Evolutionary conservation across 2,329 filamentous ascomycete genomes (phyloP).

Genomic region (Akanthomyces lecanii): DNA sequence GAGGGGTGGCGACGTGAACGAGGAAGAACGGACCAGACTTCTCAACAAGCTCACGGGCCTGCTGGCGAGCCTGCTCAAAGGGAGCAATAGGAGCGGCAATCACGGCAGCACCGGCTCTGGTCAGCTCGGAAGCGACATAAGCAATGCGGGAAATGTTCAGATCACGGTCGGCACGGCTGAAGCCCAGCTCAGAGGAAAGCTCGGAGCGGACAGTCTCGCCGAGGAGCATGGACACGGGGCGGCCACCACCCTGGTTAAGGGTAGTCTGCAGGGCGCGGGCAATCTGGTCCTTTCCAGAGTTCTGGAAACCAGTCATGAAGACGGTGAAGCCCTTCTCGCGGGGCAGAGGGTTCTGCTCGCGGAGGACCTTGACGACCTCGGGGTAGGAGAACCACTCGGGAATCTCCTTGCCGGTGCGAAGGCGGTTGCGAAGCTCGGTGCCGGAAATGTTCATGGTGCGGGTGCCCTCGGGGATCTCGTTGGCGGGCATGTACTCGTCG

Average conservation of each 20-base stretch:
- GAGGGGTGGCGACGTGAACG: slow-evolving; percentile 86
- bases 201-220: slow-evolving; percentile 93
- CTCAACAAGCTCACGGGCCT: slow-evolving; percentile 80
- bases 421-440: slow-evolving; percentile 85
- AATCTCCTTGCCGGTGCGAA: slow-evolving; percentile 88
- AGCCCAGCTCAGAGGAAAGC: slow-evolving; percentile 91
- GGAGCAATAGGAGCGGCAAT: slow-evolving; percentile 96
- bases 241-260: slow-evolving; percentile 95
- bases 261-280: slow-evolving; percentile 94
- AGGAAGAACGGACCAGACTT: slow-evolving; percentile 91
- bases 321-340: slow-evolving; percentile 94
- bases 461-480: slow-evolving; percentile 78
- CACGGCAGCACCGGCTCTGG: slow-evolving; percentile 85
- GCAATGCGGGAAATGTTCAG: slow-evolving; percentile 94
- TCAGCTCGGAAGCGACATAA: slow-evolving; percentile 93
- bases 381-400: slow-evolving; percentile 99
- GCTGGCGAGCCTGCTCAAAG: slow-evolving; percentile 71
- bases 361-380: slow-evolving; percentile 92
- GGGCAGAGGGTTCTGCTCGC: slow-evolving; percentile 92
- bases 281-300: slow-evolving; percentile 95
- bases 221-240: slow-evolving; percentile 87
- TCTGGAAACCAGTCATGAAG: slow-evolving; percentile 95
- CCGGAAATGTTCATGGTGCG: slow-evolving; percentile 86
- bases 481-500: slow-evolving; percentile 92
- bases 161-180: slow-evolving; percentile 87